Evolutionary conservation across 2,329 filamentous ascomycete species (phyloP).

Genomic region (Paracorniculantispora psalliotae): DNA sequence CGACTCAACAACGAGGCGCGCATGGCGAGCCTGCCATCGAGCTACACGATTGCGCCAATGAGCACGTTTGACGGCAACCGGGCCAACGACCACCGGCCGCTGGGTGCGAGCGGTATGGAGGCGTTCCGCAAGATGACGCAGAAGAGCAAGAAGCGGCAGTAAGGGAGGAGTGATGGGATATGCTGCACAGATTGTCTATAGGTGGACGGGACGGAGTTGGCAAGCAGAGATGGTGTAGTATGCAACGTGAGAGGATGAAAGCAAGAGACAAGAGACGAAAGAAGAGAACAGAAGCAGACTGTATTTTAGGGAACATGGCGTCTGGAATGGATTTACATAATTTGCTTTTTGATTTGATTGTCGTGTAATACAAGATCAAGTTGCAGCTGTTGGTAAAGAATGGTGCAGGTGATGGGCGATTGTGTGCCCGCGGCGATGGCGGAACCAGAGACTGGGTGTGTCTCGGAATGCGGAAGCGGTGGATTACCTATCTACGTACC

Average conservation of each 20-base stretch:
- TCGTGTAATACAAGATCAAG: no score
- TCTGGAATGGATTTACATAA: neutral
- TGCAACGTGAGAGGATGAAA: neutral
- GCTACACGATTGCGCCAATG: constrained; percentile 56
- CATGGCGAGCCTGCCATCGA: constrained; percentile 48
- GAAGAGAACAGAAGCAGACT: no score
- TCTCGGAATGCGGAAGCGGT: no score
- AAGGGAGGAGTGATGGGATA: neutral
- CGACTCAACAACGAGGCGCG: constrained; percentile 52
- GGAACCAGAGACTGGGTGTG: no score
- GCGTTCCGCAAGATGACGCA: constrained; percentile 63
- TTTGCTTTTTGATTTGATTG: neutral
- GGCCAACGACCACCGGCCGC: constrained; percentile 51
- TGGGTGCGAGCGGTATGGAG: constrained; percentile 59
- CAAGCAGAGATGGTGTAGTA: neutral
- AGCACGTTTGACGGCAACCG: constrained; percentile 55
- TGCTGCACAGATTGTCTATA: no score
- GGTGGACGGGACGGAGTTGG: no score
- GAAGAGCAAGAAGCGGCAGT: constrained; percentile 51
- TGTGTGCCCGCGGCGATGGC: no score
- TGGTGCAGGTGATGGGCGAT: no score
- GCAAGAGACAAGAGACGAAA: no score
- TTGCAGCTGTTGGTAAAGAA: no score
- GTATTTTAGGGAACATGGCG: constrained; percentile 5
- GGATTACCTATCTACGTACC: no score